A percentile compares a stretch with the other conserved stretches of the same genome.
phyloP scores from a whole-genome alignment of 345 rosid species.

The Psidium guajava region DNA sequence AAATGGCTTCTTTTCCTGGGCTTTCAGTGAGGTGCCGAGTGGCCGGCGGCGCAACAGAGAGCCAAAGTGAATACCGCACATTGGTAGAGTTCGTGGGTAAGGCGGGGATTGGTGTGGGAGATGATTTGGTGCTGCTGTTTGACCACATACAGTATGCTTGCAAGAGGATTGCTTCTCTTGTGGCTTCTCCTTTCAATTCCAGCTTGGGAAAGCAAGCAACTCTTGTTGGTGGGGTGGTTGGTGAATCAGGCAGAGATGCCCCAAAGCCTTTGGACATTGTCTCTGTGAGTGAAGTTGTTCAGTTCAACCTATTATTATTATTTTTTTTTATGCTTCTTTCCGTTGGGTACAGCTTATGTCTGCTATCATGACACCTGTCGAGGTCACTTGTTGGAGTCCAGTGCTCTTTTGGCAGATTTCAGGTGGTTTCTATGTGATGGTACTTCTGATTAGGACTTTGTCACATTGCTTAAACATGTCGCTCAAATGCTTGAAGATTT shows the following conservation, averaged over 20 bases:
- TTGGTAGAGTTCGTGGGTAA: conserved; percentile 46
- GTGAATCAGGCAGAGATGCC: conserved; percentile 52
- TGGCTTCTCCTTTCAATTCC: conserved; percentile 81
- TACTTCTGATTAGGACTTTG: not conserved
- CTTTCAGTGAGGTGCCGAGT: conserved; percentile 23
- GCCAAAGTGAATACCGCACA: conserved; percentile 17
- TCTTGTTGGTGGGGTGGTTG: conserved; percentile 13
- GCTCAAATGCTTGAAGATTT: not conserved
- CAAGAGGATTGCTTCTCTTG: conserved; percentile 81
- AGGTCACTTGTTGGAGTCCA: not conserved
- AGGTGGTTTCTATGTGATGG: not conserved
- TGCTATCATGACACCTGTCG: not conserved
- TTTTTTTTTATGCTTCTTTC: not conserved
- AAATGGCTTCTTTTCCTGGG: conserved; percentile 46
- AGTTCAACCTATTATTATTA: not conserved
- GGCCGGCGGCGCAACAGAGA: conserved; percentile 5
- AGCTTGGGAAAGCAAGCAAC: conserved; percentile 36
- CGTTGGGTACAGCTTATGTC: not conserved
- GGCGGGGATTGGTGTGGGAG: conserved; percentile 45
- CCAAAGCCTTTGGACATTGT: conserved; percentile 86
- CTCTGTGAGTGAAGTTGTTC: conserved; percentile 29
- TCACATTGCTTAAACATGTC: not conserved
- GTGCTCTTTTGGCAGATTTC: not conserved
- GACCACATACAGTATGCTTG: conserved; percentile 82
- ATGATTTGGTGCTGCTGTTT: conserved; percentile 60